These are phyloP conservation scores for Verticillium longisporum DNA, from an alignment of 2,329 filamentous ascomycete species.

Conservation along the genomic window DNA sequence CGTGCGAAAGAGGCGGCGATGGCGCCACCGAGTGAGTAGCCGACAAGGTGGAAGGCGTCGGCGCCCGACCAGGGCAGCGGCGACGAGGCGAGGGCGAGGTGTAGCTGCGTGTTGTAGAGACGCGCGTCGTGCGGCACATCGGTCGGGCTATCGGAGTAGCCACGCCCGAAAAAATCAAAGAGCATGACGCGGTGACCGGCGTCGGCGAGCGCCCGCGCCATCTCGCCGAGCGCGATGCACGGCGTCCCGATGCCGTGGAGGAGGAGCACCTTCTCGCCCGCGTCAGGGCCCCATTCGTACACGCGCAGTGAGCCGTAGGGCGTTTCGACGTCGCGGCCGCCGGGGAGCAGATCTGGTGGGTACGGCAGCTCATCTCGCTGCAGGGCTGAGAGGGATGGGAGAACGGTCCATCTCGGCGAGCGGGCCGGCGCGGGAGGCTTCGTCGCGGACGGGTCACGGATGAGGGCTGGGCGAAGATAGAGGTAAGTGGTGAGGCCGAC, in stretches of 20 bases:
- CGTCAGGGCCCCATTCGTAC: slow-evolving; percentile 73
- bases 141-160: slow-evolving; percentile 64
- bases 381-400: slow-evolving; percentile 4
- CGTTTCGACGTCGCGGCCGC: slow-evolving; percentile 59
- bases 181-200: slow-evolving; percentile 71
- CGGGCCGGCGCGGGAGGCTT: slow-evolving; percentile 5
- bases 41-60: slow-evolving; percentile 61
- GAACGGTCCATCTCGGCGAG: slow-evolving; percentile 8
- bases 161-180: slow-evolving; percentile 71
- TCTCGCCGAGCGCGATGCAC: slow-evolving; percentile 57
- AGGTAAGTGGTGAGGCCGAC: slow-evolving; percentile 28
- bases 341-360: slow-evolving; percentile 63
- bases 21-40: slow-evolving; percentile 76
- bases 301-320: slow-evolving; percentile 66
- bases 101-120: slow-evolving; percentile 60
- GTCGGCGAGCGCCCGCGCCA: slow-evolving; percentile 59
- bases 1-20: slow-evolving; percentile 64
- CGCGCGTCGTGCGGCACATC: slow-evolving; percentile 53
- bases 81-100: slow-evolving; percentile 60
- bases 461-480: slow-evolving; percentile 17
- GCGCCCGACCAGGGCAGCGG: slow-evolving; percentile 46
- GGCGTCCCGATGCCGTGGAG: slow-evolving; percentile 81
- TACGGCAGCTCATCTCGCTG: slow-evolving; percentile 46
- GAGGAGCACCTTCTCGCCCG: slow-evolving; percentile 65
- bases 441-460: neutral